Percentiles rank a stretch among this genome's conserved stretches.
phyloP scores from a whole-genome alignment of 768 basidiomycete genomes.

The Ramaria sp. region DNA sequence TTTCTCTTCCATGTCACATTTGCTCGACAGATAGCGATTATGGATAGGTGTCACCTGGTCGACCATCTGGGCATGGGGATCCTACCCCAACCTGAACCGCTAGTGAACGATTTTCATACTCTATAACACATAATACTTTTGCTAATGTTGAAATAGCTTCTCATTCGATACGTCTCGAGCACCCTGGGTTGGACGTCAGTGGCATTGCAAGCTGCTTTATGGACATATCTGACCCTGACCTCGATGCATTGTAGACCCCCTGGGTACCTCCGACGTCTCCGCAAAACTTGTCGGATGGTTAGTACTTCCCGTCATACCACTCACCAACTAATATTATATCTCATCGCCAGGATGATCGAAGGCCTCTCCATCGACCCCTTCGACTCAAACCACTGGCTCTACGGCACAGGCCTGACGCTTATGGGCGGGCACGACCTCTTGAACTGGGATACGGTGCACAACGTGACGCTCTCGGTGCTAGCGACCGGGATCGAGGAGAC shows the following conservation, averaged over 20 bases:
- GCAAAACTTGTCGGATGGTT: slow-evolving; percentile 42
- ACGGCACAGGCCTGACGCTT: slow-evolving; percentile 59
- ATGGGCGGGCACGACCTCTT: slow-evolving; percentile 46
- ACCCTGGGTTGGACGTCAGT: slow-evolving; percentile 47
- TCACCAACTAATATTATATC: not conserved
- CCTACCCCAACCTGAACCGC: slow-evolving; percentile 26
- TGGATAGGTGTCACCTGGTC: slow-evolving; percentile 32
- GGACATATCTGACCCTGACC: slow-evolving; percentile 15
- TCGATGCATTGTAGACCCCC: slow-evolving; percentile 29
- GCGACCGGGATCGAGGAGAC: slow-evolving; percentile 61
- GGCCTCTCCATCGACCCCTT: slow-evolving; percentile 48
- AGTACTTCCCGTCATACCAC: not conserved
- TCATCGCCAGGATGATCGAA: slow-evolving; percentile 4
- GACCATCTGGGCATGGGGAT: slow-evolving; percentile 42
- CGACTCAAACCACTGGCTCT: slow-evolving; percentile 59
- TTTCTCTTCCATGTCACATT: not conserved
- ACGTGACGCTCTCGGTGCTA: slow-evolving; percentile 45
- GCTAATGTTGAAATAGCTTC: slow-evolving; percentile 6
- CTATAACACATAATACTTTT: not conserved
- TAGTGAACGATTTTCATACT: slow-evolving; percentile 26
- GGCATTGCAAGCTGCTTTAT: slow-evolving; percentile 22
- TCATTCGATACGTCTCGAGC: slow-evolving; percentile 42
- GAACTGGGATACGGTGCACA: slow-evolving; percentile 50
- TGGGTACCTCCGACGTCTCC: slow-evolving; percentile 10
- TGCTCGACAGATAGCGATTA: not conserved